These are phyloP conservation scores for Dipteronia sinensis DNA, from an alignment of 345 rosid genomes.

Conservation along the genomic window DNA sequence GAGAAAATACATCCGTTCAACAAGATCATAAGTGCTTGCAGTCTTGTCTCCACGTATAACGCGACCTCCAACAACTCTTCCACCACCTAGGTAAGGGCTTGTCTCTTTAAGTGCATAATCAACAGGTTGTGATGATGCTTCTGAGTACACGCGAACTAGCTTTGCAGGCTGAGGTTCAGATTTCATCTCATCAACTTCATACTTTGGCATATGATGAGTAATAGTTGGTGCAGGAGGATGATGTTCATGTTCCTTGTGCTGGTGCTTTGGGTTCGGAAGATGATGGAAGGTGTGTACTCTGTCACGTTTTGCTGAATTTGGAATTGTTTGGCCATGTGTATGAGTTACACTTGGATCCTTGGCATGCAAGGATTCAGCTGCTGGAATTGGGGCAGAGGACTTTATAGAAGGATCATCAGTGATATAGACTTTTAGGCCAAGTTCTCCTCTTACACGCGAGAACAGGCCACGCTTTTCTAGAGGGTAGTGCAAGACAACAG, in stretches of 20 bases:
- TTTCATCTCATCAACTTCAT: conserved; percentile 69
- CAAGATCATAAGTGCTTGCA: conserved; percentile 94
- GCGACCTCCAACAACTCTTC: conserved; percentile 84
- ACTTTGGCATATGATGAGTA: conserved; percentile 62
- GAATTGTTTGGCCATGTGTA: conserved; percentile 17
- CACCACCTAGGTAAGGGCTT: conserved; percentile 92
- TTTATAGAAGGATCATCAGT: conserved; percentile 71
- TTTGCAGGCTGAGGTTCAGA: conserved; percentile 65
- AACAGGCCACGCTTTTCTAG: conserved; percentile 88
- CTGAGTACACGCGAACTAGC: conserved; percentile 71
- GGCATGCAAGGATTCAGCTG: conserved; percentile 29
- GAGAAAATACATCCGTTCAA: conserved; percentile 92
- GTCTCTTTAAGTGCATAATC: conserved; percentile 93
- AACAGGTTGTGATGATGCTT: conserved; percentile 65
- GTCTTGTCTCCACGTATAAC: conserved; percentile 80
- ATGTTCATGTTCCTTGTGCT: conserved; percentile 48
- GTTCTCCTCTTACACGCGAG: conserved; percentile 95
- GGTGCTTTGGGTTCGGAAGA: conserved; percentile 71
- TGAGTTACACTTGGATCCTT: conserved; percentile 29
- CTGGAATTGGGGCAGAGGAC: conserved; percentile 52
- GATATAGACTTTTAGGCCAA: conserved; percentile 81
- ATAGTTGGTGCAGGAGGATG: conserved; percentile 45
- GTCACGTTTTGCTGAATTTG: conserved; percentile 16
- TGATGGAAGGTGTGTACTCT: conserved; percentile 70
- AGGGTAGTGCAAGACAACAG: conserved; percentile 88